Base-by-base conservation (phyloP, 2,329 filamentous ascomycete species). In the Aschersonia sp. region DNA sequence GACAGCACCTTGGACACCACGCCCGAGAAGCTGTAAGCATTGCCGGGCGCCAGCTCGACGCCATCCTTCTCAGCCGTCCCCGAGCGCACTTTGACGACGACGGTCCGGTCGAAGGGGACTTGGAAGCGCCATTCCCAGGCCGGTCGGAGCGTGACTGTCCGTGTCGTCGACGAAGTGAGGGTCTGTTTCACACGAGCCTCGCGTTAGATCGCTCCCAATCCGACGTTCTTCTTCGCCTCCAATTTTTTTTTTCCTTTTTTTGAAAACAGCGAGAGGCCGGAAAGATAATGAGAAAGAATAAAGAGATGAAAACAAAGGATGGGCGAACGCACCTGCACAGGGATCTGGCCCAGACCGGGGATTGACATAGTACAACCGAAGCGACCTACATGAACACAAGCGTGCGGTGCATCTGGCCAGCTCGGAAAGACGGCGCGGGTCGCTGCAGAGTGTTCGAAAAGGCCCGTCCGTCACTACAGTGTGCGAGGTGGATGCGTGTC, bases 21-120 rank as follows among this genome's bases (percentile, higher is more conserved):
- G 48, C 87, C 85, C 43, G 77, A 75, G 64, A 98, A 90, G 33
- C 74, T 81, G 68, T 97, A 97, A 8, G 78, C 74, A 46, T 84
- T 83, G 49, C 83, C 84, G 8, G 78, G 75, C 9, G 88, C 88
- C 42, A 98, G 83, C 68, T 98, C 92, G 48, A 90, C 89, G 60
- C 92, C 92, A 61, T 97, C 95, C 59, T 94, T 80, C 65, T 98
- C 92, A 45, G 90, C 92, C 1, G 83, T 87, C 51, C 92, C 92
- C 35, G 76, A 79, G 48, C 87, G 67, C 30, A 97, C 72, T 69
- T 88, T 72, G 44, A 76, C 59, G 40, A 64, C 63, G 46, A 74
- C 50, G 32, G 62, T 56, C 49, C 65, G 63, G 52, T 61, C 65
- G 51, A 69, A 63, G 9, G 81, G 73, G 43, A 87, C 80, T 58